Percentiles rank a stretch among this genome's conserved stretches.
These are phyloP conservation scores for Periconia sp. DNA, from an alignment of 2,329 filamentous ascomycete species.

Conservation along the genomic window DNA sequence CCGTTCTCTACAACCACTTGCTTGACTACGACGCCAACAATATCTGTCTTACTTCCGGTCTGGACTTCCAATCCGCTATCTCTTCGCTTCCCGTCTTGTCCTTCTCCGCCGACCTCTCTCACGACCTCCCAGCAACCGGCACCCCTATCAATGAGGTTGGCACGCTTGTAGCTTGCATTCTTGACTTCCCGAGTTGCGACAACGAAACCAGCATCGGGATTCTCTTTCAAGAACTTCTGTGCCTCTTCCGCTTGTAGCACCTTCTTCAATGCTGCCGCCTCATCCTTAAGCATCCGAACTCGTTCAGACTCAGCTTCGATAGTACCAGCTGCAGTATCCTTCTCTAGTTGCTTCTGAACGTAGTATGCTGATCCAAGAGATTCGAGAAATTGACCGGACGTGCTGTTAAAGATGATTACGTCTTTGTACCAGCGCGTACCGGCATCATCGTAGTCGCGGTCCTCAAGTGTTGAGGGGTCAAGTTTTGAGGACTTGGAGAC, in stretches of 20 bases:
- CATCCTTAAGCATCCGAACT: conserved; percentile 41
- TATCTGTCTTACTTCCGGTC: conserved; percentile 42
- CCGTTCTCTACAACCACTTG: conserved; percentile 36
- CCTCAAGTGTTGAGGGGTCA: conserved; percentile 31
- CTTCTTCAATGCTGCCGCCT: conserved; percentile 31
- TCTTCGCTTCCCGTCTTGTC: conserved; percentile 34
- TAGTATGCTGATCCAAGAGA: conserved; percentile 39
- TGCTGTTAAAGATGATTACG: conserved; percentile 36
- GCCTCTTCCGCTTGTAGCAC: conserved; percentile 30
- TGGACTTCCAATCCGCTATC: conserved; percentile 37
- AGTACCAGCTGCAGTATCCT: conserved; percentile 36
- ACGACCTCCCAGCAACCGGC: conserved; percentile 39
- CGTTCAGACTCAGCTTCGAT: conserved; percentile 42
- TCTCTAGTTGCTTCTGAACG: conserved; percentile 32
- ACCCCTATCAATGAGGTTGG: conserved; percentile 36
- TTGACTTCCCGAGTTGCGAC: conserved; percentile 35
- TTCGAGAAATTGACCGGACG: conserved; percentile 30
- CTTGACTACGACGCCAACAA: conserved; percentile 40
- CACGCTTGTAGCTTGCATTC: conserved; percentile 45
- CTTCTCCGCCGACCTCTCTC: conserved; percentile 36
- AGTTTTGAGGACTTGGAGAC: conserved; percentile 38
- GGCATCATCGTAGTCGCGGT: conserved; percentile 44
- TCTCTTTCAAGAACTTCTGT: conserved; percentile 34
- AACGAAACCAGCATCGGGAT: conserved; percentile 40
- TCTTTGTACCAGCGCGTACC: conserved; percentile 46